phyloP scores from a whole-genome alignment of 2,329 filamentous ascomycete species.

The Dactylonectria macrodidyma region DNA sequence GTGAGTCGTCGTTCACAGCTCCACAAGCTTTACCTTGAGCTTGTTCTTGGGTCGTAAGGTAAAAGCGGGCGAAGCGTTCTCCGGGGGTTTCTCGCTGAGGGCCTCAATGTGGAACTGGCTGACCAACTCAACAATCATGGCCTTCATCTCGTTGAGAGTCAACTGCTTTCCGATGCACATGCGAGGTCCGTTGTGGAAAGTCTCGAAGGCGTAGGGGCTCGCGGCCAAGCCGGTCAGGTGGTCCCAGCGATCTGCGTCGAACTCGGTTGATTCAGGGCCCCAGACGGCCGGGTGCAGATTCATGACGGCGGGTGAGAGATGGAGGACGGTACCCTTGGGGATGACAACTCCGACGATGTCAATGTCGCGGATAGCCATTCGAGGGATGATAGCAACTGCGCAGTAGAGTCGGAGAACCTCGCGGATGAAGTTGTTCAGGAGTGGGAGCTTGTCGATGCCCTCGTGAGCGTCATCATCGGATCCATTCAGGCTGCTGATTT shows the following conservation, averaged over 20 bases:
- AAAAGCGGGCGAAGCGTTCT: conserved; percentile 44
- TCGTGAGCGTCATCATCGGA: conserved; percentile 31
- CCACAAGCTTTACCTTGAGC: conserved; percentile 39
- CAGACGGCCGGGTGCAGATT: conserved; percentile 55
- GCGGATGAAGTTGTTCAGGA: conserved; percentile 59
- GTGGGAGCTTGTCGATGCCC: conserved; percentile 52
- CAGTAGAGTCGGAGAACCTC: conserved; percentile 61
- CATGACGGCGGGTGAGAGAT: conserved; percentile 54
- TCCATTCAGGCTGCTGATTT: conserved; percentile 48
- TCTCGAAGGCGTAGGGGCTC: conserved; percentile 52
- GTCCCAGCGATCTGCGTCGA: conserved; percentile 58
- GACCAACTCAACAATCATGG: conserved; percentile 52
- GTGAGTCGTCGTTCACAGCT: conserved; percentile 24
- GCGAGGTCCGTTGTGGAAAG: conserved; percentile 56
- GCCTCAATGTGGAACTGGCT: conserved; percentile 49
- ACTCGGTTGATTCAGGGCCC: conserved; percentile 53
- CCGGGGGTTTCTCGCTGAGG: conserved; percentile 35
- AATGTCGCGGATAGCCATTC: conserved; percentile 53
- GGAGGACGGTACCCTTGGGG: conserved; percentile 57
- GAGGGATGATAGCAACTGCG: conserved; percentile 55
- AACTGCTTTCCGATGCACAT: conserved; percentile 57
- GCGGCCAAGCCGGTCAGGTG: conserved; percentile 40
- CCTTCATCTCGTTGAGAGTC: conserved; percentile 56
- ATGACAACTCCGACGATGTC: conserved; percentile 54
- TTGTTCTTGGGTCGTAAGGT: conserved; percentile 49